A percentile compares a stretch with the other conserved stretches of the same genome.
phyloP scores from a whole-genome alignment of 352 stramenopile species.

The Globisporangium megalacanthum region DNA sequence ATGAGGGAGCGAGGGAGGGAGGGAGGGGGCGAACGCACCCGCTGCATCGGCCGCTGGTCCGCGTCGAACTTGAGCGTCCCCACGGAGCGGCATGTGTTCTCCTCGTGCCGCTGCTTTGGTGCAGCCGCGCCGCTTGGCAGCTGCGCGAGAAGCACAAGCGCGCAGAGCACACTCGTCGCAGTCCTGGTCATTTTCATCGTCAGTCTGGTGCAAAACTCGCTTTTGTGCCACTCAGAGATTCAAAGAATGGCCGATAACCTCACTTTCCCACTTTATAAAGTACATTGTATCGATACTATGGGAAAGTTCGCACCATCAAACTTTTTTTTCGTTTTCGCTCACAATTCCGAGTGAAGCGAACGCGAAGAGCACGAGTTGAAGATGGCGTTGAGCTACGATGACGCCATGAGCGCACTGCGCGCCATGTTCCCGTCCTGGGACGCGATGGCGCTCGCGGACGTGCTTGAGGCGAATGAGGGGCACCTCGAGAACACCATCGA shows the following conservation, averaged over 20 bases:
- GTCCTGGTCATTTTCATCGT: constrained; percentile 14
- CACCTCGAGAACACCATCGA: constrained; percentile 74
- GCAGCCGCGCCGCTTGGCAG: constrained; percentile 12
- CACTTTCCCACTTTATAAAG: not conserved
- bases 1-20: too few relatives aligned
- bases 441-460: constrained; percentile 38
- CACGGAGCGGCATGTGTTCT: constrained; percentile 47
- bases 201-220: too few relatives aligned
- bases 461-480: constrained; percentile 63
- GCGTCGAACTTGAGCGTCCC: constrained; percentile 67
- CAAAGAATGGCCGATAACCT: too few relatives aligned
- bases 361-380: not conserved
- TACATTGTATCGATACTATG: not conserved
- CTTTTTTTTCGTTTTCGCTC: not conserved
- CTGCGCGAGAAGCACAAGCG: constrained; percentile 20
- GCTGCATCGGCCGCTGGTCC: constrained; percentile 55
- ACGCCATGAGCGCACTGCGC: constrained; percentile 56
- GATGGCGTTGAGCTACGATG: constrained; percentile 58
- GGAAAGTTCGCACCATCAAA: not conserved
- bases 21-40: constrained; percentile 25
- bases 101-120: constrained; percentile 20
- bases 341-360: not conserved
- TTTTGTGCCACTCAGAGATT: too few relatives aligned
- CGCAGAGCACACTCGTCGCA: constrained; percentile 8
- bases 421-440: constrained; percentile 81